These are phyloP conservation scores for Physaria fendleri DNA, from an alignment of 345 rosid species.

Conservation along the genomic window DNA sequence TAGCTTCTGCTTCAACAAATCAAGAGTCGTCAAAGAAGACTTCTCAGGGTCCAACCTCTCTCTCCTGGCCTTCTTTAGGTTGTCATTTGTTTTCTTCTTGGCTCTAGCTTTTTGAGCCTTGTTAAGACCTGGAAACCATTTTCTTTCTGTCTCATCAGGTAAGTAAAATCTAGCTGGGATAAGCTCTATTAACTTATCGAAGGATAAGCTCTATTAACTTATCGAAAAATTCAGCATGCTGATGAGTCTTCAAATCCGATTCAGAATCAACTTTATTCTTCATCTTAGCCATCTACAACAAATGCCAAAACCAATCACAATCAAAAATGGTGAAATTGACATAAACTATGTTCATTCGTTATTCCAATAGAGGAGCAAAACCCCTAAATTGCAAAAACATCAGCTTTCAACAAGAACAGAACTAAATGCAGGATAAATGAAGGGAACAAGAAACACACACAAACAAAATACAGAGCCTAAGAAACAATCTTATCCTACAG, in stretches of 20 bases:
- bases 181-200: conserved; percentile 68
- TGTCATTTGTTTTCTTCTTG: conserved; percentile 57
- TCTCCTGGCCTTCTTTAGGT: conserved; percentile 75
- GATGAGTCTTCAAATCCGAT: conserved; percentile 43
- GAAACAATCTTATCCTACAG: background rate
- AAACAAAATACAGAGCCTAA: background rate
- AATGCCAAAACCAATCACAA: conserved; percentile 13
- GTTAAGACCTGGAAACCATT: conserved; percentile 79
- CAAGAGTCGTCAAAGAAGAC: conserved; percentile 48
- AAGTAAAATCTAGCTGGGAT: conserved; percentile 88
- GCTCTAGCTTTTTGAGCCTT: conserved; percentile 58
- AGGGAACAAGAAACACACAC: background rate
- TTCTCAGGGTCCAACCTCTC: conserved; percentile 71
- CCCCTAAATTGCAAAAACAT: background rate
- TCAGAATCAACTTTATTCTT: conserved; percentile 17
- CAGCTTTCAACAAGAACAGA: background rate
- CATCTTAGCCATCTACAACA: conserved; percentile 46
- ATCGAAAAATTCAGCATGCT: conserved; percentile 58
- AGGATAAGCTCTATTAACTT: conserved; percentile 65
- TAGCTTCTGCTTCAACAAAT: conserved; percentile 54
- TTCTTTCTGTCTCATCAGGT: conserved; percentile 68
- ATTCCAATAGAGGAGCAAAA: background rate
- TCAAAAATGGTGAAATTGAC: background rate
- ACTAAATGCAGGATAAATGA: background rate
- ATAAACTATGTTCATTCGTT: background rate